Base-by-base conservation (phyloP, 306 rosid genomes). In the Quillaja saponaria region DNA sequence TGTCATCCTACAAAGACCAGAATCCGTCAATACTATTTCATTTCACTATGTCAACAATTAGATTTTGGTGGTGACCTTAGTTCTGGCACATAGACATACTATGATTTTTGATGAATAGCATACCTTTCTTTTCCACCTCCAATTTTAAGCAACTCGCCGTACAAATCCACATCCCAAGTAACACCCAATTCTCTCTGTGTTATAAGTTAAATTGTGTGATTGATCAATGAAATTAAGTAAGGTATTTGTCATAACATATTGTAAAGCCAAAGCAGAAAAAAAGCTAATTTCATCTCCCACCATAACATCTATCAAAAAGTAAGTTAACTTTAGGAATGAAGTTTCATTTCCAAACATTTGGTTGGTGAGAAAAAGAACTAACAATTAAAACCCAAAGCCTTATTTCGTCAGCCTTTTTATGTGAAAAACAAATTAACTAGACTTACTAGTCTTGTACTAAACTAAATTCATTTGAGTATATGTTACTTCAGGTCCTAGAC, bases 101-200 rank as follows among this genome's bases (percentile, higher is more conserved):
- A 25, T 25, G 31, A 25, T 25, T 25, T 25, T 1, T 25, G 4
- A 25, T 25, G 31, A 25, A 25, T 25, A 25, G 31, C 31, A 25
- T 55, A 88, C 98, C 98, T 81, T 85, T 92, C 98, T 76, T 92
- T 92, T 67, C 98, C 98, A 46, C 98, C 98, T 72, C 96, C 98
- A 72, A 92, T 92, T 76, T 92, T 88, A 81, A 92, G 96, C 71
- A 92, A 74, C 67, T 92, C 94, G 8, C 98, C 98, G 7, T 88
- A 92, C 81, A 92, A 83, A 47, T 92, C 95, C 34, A 92, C 99
- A 75, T 86, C 94, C 99, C 99, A 89, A 0, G 90, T 81, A 66
- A 86, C 87, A 6, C 95, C 94, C 78, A 92, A 79, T 72, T 84
- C 94, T 82, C 64, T 89, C 96, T 92, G 81, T 33, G 52, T 55